phyloP scores from a whole-genome alignment of 2,329 filamentous ascomycete genomes.

The Coniella lustricola region DNA sequence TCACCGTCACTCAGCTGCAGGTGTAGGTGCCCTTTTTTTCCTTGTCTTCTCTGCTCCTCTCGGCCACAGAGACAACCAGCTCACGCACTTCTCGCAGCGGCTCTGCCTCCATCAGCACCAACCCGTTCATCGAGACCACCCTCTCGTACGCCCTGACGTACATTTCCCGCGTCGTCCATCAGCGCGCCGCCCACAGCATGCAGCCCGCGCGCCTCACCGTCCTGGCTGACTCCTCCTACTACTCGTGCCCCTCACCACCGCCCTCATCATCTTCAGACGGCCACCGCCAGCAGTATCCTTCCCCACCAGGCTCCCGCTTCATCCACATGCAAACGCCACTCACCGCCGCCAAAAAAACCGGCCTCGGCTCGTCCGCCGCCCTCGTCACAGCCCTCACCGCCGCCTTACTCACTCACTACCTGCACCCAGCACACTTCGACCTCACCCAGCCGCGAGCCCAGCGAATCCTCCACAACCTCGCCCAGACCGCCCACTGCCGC shows the following conservation, averaged over 20 bases:
- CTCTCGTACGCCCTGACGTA: conserved; percentile 84
- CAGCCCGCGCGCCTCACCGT: conserved; percentile 71
- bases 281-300: conserved; percentile 20
- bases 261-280: conserved; percentile 24
- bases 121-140: conserved; percentile 89
- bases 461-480: conserved; percentile 76
- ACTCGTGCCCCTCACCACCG: conserved; percentile 60
- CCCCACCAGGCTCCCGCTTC: conserved; percentile 48
- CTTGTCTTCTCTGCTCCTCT: too few relatives aligned
- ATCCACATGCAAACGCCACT: conserved; percentile 71
- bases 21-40: conserved; percentile 49
- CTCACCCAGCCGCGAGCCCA: conserved; percentile 46
- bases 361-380: conserved; percentile 88
- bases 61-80: too few relatives aligned
- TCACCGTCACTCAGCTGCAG: conserved; percentile 71
- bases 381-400: conserved; percentile 83
- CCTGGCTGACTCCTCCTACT: conserved; percentile 93
- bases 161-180: conserved; percentile 42
- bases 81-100: conserved; percentile 29
- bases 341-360: conserved; percentile 82
- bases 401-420: conserved; percentile 69
- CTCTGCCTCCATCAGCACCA: conserved; percentile 39
- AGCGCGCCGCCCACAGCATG: conserved; percentile 42
- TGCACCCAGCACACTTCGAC: conserved; percentile 51
- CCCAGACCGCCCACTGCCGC: conserved; percentile 88